phyloP scores from a whole-genome alignment of 352 stramenopile species.

The Thraustochytrium striatum region DNA sequence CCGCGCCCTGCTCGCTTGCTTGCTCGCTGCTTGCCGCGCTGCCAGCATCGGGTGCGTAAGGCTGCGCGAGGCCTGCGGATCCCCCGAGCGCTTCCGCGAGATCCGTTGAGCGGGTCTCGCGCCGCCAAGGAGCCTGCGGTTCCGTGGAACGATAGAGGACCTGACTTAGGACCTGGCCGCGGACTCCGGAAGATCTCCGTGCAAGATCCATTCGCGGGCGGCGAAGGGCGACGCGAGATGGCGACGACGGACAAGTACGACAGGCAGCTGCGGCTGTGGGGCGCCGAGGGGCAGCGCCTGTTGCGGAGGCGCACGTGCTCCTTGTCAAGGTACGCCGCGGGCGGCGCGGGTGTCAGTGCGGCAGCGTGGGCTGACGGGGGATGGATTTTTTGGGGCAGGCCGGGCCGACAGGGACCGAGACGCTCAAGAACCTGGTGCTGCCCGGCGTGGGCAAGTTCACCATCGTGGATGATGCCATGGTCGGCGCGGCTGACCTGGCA shows the following conservation, averaged over 20 bases:
- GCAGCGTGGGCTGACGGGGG: not conserved
- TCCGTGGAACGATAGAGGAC: too few relatives aligned
- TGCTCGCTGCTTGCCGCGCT: too few relatives aligned
- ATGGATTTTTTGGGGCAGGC: constrained; percentile 83
- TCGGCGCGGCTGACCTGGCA: constrained; percentile 68
- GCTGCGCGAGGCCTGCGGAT: too few relatives aligned
- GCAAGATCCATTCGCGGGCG: too few relatives aligned
- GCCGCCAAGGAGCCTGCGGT: too few relatives aligned
- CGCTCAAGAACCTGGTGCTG: constrained; percentile 95
- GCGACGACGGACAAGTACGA: constrained; percentile 91
- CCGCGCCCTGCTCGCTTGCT: too few relatives aligned
- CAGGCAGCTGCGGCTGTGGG: constrained; percentile 96
- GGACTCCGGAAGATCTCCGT: too few relatives aligned
- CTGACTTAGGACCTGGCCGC: too few relatives aligned
- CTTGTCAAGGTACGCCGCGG: constrained; percentile 44
- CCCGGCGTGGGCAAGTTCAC: constrained; percentile 80
- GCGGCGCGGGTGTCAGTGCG: not conserved
- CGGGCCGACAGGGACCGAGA: constrained; percentile 86
- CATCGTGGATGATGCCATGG: constrained; percentile 81
- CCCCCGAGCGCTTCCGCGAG: too few relatives aligned
- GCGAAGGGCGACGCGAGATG: constrained; percentile 53
- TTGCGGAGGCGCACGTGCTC: constrained; percentile 37
- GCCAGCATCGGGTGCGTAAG: too few relatives aligned
- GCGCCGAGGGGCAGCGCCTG: constrained; percentile 77
- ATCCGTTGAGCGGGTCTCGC: too few relatives aligned